Conservation (phyloP, 495 filamentous ascomycete species). For the Aspergillus diversus region DNA sequence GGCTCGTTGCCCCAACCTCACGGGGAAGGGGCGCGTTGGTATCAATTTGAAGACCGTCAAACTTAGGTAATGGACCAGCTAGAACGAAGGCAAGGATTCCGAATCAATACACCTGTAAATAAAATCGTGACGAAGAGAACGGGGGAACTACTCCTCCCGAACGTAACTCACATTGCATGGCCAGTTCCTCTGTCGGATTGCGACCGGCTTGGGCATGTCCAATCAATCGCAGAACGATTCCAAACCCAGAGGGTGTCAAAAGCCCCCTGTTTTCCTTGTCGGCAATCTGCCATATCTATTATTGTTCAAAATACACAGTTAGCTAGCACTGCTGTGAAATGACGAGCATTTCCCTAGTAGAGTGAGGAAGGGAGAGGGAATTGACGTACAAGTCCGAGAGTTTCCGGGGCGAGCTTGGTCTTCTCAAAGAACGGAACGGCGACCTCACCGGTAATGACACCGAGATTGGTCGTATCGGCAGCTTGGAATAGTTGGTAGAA, state of each 20-base stretch:
- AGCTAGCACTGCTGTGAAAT: conserved; percentile 10
- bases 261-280: conserved; percentile 95
- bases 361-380: not conserved
- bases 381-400: conserved; percentile 81
- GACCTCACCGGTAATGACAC: conserved; percentile 94
- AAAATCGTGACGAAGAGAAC: not conserved
- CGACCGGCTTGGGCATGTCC: conserved; percentile 90
- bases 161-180: conserved; percentile 59
- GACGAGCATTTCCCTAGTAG: not conserved
- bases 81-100: conserved; percentile 31
- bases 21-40: conserved; percentile 43
- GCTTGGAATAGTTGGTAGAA: conserved; percentile 89
- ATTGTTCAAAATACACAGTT: conserved; percentile 8
- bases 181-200: conserved; percentile 77
- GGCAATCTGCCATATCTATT: conserved; percentile 97
- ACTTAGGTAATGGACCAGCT: conserved; percentile 88
- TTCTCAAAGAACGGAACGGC: conserved; percentile 99
- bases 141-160: not conserved
- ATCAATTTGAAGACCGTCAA: conserved; percentile 69
- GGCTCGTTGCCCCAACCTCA: conserved; percentile 49
- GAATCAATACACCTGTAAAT: conserved; percentile 23
- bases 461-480: conserved; percentile 85
- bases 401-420: conserved; percentile 79
- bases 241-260: conserved; percentile 88
- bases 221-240: conserved; percentile 88